A percentile compares a stretch with the other conserved stretches of the same genome.
Evolutionary conservation across 2,329 filamentous ascomycete genomes (phyloP).

Genomic region (Dactylellina drechsleri): DNA sequence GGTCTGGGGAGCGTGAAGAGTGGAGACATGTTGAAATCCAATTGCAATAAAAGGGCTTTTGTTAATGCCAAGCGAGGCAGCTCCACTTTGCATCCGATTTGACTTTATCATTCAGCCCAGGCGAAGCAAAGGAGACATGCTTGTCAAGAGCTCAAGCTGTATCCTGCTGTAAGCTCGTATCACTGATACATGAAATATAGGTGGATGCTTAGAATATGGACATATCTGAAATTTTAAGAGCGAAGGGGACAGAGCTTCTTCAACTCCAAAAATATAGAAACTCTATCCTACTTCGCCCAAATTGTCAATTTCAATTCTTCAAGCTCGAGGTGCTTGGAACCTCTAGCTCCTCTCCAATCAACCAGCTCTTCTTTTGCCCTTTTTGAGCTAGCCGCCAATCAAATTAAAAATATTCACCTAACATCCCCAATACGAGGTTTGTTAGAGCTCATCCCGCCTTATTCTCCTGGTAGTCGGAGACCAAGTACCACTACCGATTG

Average conservation of each 20-base stretch:
- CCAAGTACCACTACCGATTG: slow-evolving; percentile 47
- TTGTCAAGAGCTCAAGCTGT: background rate
- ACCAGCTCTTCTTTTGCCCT: slow-evolving; percentile 2
- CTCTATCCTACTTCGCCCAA: background rate
- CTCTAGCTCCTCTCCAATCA: background rate
- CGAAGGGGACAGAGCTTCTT: no score
- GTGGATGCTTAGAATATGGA: no score
- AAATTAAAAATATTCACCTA: background rate
- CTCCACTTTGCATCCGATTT: slow-evolving; percentile 2
- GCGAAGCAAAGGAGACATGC: no score
- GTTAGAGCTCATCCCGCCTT: slow-evolving; percentile 23
- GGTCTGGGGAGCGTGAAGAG: background rate
- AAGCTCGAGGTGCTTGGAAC: background rate
- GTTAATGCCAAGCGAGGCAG: slow-evolving; percentile 26
- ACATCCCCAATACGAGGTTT: slow-evolving; percentile 6
- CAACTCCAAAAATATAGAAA: slow-evolving; percentile 25
- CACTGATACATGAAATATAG: no score
- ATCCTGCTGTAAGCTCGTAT: background rate
- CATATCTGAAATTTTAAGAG: no score
- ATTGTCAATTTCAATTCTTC: background rate
- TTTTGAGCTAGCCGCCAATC: slow-evolving; percentile 36
- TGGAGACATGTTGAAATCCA: slow-evolving; percentile 11
- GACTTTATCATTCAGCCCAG: no score
- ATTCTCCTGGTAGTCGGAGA: slow-evolving; percentile 1
- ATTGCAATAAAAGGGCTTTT: slow-evolving; percentile 16